Base-by-base conservation (phyloP, 768 basidiomycete species). In the Suillus alpinus region DNA sequence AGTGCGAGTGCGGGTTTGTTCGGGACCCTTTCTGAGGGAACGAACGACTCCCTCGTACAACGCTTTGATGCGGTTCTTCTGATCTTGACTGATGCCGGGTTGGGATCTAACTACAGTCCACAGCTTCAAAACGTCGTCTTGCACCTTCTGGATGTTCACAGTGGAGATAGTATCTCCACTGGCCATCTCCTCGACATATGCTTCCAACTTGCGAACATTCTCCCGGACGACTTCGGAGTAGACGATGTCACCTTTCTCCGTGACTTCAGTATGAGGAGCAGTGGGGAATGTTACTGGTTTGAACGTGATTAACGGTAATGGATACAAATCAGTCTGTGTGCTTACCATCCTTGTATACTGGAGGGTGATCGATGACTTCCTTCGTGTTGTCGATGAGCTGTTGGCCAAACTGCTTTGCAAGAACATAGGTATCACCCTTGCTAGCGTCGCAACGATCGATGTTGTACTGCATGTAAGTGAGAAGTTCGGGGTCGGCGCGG, bases 131-230 rank as follows among this genome's bases (percentile, higher is more conserved):
- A 99, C 94, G 66, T 98, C 95, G 43, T 95, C 92, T 70, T 98
- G 95, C 49, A 98, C 94, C 77, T 98, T 98, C 78, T 97, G 92
- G 62, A 97, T 91, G 76, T 98, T 98, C 71, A 95, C 85, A 37
- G 86, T 80, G 2, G 91, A 85, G 56, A 93, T 90, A 6, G 91
- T 87, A 70, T 95, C 94, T 2, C 94, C 93, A 62, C 91, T 93
- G 1, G 97, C 95, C 97, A 99, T 99, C 77, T 99, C 95, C 69
- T 95, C 88, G 58, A 94, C 97, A 68, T 99, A 99, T 1, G 94
- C 93, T 76, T 99, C 97, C 47, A 99, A 82, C 78, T 98, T 98
- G 68, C 97, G 90, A 49, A 98, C 96, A 60, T 93, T 92, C 72
- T 96, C 92, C 53, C 97, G 92, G 62, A 94, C 92, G 61, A 98